phyloP scores from a whole-genome alignment of 2,329 filamentous ascomycete species.

The Coniella lustricola region DNA sequence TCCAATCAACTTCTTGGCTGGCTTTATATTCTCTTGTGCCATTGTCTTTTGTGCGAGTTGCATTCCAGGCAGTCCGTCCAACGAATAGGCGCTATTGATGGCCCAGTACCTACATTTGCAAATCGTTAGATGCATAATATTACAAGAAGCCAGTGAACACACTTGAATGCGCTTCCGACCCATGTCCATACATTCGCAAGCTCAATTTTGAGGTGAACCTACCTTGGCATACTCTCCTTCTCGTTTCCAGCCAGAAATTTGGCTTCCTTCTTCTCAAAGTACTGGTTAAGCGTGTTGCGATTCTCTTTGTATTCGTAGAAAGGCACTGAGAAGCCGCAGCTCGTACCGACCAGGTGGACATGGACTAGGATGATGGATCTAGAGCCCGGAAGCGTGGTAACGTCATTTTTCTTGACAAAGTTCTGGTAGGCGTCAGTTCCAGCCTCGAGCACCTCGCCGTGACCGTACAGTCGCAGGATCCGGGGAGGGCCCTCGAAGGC shows the following conservation, averaged over 20 bases:
- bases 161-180: no score
- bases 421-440: constrained; percentile 25
- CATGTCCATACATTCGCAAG: no score
- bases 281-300: constrained; percentile 28
- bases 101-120: constrained; percentile 30
- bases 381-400: constrained; percentile 24
- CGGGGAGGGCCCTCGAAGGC: constrained; percentile 32
- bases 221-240: constrained; percentile 30
- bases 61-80: constrained; percentile 33
- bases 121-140: neutral
- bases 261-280: constrained; percentile 26
- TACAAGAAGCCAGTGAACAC: no score
- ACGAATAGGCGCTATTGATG: constrained; percentile 31
- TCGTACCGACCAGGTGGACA: constrained; percentile 32
- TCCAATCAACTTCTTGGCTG: constrained; percentile 34
- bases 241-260: constrained; percentile 26
- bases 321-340: constrained; percentile 34
- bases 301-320: constrained; percentile 32
- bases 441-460: constrained; percentile 29
- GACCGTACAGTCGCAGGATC: constrained; percentile 33
- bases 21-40: constrained; percentile 26
- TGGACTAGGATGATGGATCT: constrained; percentile 32
- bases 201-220: no score
- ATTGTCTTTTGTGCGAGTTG: constrained; percentile 25
- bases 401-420: constrained; percentile 27